phyloP scores from a whole-genome alignment of 129 eudicot genomes.

The Oenanthe sinensis region DNA sequence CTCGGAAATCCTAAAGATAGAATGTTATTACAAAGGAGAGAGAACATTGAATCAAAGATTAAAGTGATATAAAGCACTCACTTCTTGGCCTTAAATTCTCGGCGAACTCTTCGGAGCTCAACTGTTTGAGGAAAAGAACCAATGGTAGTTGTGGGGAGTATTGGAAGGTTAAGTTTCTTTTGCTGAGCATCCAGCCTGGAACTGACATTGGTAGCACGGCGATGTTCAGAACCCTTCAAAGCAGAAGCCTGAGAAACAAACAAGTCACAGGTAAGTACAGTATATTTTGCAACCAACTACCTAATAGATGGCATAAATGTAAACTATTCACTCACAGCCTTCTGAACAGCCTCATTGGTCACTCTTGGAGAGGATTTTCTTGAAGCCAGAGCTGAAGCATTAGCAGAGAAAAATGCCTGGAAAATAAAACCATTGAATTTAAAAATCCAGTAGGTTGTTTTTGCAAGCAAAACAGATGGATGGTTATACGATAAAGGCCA shows the following conservation, averaged over 20 bases:
- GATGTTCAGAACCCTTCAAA: constrained; percentile 84
- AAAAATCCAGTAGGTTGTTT: neutral
- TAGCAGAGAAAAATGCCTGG: constrained; percentile 85
- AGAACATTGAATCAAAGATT: neutral
- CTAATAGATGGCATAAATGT: neutral
- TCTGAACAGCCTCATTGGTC: constrained; percentile 58
- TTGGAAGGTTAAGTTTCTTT: constrained; percentile 93
- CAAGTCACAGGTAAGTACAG: constrained; percentile 1
- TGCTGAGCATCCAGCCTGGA: constrained; percentile 91
- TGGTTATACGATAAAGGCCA: neutral
- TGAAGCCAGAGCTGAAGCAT: constrained; percentile 93
- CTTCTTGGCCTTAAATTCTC: constrained; percentile 98
- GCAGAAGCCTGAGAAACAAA: constrained; percentile 65
- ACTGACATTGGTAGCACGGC: constrained; percentile 90
- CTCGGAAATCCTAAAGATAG: constrained; percentile 45
- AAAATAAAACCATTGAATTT: constrained; percentile 1
- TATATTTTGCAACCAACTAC: neutral
- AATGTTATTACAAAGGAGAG: neutral
- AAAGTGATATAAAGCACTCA: constrained; percentile 26
- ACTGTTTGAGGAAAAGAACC: constrained; percentile 97
- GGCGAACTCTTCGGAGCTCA: constrained; percentile 94
- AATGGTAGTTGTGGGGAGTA: constrained; percentile 97
- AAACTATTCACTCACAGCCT: constrained; percentile 40
- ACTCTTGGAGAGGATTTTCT: constrained; percentile 97
- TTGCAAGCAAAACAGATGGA: neutral